Percentiles rank a stretch among this genome's conserved stretches.
Conservation (phyloP, 495 filamentous ascomycete genomes). For the Penicillium riverlandense region DNA sequence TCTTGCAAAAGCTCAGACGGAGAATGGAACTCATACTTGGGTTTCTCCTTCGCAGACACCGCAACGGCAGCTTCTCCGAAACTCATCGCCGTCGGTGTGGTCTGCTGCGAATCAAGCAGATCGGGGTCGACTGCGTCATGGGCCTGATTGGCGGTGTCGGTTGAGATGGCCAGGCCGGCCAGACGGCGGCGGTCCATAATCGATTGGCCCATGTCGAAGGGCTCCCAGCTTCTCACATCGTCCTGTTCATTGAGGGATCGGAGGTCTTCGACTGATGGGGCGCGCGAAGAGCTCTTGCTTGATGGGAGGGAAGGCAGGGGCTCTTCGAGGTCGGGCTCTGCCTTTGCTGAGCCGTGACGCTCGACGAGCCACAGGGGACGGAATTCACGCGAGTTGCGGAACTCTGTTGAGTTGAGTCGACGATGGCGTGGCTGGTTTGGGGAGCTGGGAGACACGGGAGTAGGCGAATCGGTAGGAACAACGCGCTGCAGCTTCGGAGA, state of each 20-base stretch:
- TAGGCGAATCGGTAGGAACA: conserved; percentile 22
- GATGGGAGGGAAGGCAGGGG: conserved; percentile 42
- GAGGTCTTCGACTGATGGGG: conserved; percentile 37
- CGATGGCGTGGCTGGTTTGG: conserved; percentile 29
- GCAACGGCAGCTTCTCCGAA: background rate
- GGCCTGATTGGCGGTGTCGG: conserved; percentile 7
- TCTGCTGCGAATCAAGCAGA: conserved; percentile 19
- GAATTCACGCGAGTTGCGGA: conserved; percentile 39
- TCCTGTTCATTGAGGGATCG: conserved; percentile 22
- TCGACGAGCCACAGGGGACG: conserved; percentile 45
- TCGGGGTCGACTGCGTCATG: conserved; percentile 5
- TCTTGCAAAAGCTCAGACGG: conserved; percentile 38
- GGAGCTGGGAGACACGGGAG: conserved; percentile 19
- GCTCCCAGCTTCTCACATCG: conserved; percentile 25
- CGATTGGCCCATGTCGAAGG: conserved; percentile 16
- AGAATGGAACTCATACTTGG: conserved; percentile 40
- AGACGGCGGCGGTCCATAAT: conserved; percentile 12
- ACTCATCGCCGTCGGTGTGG: conserved; percentile 16
- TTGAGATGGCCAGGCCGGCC: conserved; percentile 15
- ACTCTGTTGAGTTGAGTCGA: conserved; percentile 40
- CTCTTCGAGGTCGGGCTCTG: conserved; percentile 29
- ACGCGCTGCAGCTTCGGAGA: conserved; percentile 31
- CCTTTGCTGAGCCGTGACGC: conserved; percentile 33
- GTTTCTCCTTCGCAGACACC: conserved; percentile 18
- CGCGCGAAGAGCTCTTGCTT: conserved; percentile 39